A percentile compares a stretch with the other conserved stretches of the same genome.
Conservation (phyloP, 805 yeast species). For the Pichia ethanolica region DNA sequence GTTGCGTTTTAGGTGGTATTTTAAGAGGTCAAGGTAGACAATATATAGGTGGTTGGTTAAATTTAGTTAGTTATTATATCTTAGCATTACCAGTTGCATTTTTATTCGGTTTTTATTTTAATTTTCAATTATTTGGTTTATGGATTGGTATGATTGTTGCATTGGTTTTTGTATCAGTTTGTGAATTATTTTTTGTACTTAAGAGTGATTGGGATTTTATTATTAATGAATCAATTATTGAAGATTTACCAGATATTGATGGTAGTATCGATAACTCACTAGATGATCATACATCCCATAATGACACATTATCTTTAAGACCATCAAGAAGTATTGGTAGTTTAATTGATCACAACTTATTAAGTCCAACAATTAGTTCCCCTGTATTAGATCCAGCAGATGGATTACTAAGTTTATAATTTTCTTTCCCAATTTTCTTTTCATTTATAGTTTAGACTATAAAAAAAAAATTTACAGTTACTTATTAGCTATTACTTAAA, state of each 20-base stretch:
- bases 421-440: neutral
- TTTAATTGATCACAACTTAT: slow-evolving; percentile 21
- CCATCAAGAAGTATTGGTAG: slow-evolving; percentile 15
- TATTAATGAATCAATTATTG: slow-evolving; percentile 24
- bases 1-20: slow-evolving; percentile 69
- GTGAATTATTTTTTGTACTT: slow-evolving; percentile 31
- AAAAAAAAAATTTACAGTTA: too few relatives aligned
- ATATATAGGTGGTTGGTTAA: slow-evolving; percentile 52
- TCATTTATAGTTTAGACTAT: too few relatives aligned
- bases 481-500: too few relatives aligned
- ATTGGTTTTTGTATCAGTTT: slow-evolving; percentile 38
- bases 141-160: slow-evolving; percentile 59
- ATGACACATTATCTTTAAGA: slow-evolving; percentile 7
- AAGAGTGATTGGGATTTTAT: slow-evolving; percentile 27
- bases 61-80: slow-evolving; percentile 49
- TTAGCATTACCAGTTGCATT: slow-evolving; percentile 58
- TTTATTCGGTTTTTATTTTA: slow-evolving; percentile 42
- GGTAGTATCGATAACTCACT: slow-evolving; percentile 4
- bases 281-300: neutral
- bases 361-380: slow-evolving; percentile 17
- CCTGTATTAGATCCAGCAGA: neutral
- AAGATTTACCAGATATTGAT: slow-evolving; percentile 13
- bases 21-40: slow-evolving; percentile 75
- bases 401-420: neutral
- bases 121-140: slow-evolving; percentile 48